Percentiles rank a stretch among this genome's conserved stretches.
Conservation (phyloP, 169 alveolate species). For the Cryptosporidium baileyi region DNA sequence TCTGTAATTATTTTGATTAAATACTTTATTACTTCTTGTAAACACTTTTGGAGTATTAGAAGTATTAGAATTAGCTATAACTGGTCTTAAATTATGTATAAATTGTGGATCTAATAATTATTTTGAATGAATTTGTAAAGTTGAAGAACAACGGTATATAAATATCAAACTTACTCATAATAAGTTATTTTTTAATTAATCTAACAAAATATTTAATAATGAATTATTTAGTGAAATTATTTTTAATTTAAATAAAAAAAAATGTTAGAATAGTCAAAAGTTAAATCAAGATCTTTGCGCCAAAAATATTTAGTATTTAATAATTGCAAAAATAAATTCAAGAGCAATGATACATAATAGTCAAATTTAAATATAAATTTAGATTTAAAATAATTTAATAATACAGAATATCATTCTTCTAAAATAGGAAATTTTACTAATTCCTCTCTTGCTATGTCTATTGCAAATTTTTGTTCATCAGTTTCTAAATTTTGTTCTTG, state of each 20-base stretch:
- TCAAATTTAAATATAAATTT: background rate
- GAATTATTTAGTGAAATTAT: background rate
- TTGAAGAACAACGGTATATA: background rate
- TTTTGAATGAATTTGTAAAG: background rate
- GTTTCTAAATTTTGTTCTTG: background rate
- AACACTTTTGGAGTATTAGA: constrained; percentile 40
- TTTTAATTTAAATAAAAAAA: too few species aligned
- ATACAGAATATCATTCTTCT: background rate
- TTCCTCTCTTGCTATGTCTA: constrained; percentile 19
- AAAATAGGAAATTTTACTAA: background rate
- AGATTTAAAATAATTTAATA: background rate
- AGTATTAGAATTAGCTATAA: background rate
- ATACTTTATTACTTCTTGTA: constrained; percentile 36
- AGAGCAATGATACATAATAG: background rate
- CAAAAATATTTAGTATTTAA: too few species aligned
- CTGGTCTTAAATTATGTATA: constrained; percentile 35
- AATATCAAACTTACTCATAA: constrained; percentile 14
- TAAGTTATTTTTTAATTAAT: too few species aligned
- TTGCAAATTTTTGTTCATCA: background rate
- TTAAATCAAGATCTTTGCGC: constrained; percentile 69
- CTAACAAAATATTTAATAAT: too few species aligned
- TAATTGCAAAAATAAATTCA: background rate
- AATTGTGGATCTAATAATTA: constrained; percentile 46
- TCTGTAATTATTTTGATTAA: background rate
- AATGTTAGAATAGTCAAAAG: too few species aligned